Evolutionary conservation across 495 filamentous ascomycete genomes (phyloP), one percentile per base, ranked within the genome.

Genomic region (Penicillium coffeae): DNA sequence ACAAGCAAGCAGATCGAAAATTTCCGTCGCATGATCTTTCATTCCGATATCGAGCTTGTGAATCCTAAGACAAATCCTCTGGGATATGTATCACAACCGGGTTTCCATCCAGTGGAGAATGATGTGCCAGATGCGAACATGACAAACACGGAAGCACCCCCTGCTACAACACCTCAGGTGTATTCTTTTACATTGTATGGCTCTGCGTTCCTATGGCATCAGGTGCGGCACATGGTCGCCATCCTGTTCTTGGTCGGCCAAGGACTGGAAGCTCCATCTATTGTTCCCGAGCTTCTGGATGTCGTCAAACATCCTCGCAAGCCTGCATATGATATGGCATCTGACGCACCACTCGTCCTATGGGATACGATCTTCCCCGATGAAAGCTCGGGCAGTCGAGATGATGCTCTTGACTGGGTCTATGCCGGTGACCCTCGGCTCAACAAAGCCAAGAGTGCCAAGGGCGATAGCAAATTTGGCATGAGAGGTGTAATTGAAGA

Each of bases 191-290:
- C 82, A 18, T 76, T 98, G 27, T 79, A 89, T 39, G 93, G 93
- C 13, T 87, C 87, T n/a, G 94, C 89, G 7, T 98, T 98, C 65
- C 71, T 98, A 38, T 98, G 92, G 92, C 94, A 98, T 64, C 93
- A 98, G 68, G 94, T 98, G 51, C 82, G 93, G 13, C 86, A 89
- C 71, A 92, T 98, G 83, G 81, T 91, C 12, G 77, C 83, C 15
- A 76, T 97, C 13, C 70, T 98, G 21, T 97, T 98, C 68, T 66
- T 89, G 8, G 78, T 98, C n/a, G 93, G 88, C 9, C 94, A 97
- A 68, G 85, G 89, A 0, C 76, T 95, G 5, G 93, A 98, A 59
- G 60, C 72, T 16, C 86, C 90, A 3, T 77, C 77, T 0, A 60
- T 97, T 3, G 72, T 97, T 19, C 64, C 74, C 15, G 76, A 86